Percentiles rank a stretch among this genome's conserved stretches.
These are phyloP conservation scores for Stromatinia cepivora DNA, from an alignment of 2,329 filamentous ascomycete genomes.

Conservation along the genomic window DNA sequence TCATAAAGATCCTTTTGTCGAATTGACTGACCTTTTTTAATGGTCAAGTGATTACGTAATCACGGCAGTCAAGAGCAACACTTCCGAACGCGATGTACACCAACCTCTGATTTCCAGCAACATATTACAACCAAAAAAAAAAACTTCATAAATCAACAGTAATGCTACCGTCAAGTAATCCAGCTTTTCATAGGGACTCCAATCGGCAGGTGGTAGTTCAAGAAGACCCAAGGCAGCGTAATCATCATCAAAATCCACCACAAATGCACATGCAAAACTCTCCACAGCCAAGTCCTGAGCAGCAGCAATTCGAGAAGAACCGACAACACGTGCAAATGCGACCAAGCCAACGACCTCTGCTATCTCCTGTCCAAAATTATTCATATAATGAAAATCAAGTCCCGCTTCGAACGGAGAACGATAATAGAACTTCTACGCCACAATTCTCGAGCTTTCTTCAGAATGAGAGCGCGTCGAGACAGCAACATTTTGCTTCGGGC, in stretches of 20 bases:
- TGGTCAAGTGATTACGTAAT: neutral
- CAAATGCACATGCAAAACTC: neutral
- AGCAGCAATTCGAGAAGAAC: constrained; percentile 1
- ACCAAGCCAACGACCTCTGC: neutral
- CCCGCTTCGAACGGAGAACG: neutral
- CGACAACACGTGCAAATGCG: constrained; percentile 1
- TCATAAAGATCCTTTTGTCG: neutral
- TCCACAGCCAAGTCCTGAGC: neutral
- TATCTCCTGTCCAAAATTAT: neutral
- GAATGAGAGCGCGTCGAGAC: neutral
- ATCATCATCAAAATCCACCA: neutral
- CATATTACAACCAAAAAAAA: neutral
- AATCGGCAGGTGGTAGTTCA: neutral
- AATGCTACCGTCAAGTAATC: neutral
- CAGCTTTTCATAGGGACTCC: too few relatives aligned
- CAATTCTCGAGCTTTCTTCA: neutral
- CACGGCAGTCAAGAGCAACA: neutral
- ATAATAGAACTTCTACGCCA: neutral
- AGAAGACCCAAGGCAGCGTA: neutral
- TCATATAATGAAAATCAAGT: neutral
- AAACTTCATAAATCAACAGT: neutral
- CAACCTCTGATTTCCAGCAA: neutral
- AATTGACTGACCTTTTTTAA: neutral
- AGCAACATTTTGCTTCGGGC: neutral
- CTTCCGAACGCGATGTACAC: neutral